A percentile compares a stretch with the other conserved stretches of the same genome.
phyloP scores from a whole-genome alignment of 23 red algal genomes.

The Agarophyton chilense region DNA sequence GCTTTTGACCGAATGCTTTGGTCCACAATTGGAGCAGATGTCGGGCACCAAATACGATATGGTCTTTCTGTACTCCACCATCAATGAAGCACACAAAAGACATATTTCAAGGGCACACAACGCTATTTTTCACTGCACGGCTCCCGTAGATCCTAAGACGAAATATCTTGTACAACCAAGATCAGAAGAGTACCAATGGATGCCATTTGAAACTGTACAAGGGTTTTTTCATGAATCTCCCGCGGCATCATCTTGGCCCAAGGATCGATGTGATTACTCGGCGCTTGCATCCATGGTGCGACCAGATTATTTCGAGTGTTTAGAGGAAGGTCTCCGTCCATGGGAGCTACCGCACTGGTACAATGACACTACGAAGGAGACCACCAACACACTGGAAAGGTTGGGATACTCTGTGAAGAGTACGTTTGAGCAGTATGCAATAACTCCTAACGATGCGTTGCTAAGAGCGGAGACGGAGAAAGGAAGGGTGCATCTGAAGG shows the following conservation, averaged over 20 bases:
- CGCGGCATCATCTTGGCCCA: no score
- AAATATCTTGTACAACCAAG: background rate
- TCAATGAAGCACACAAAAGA: background rate
- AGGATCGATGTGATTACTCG: no score
- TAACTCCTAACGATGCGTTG: background rate
- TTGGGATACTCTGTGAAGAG: background rate
- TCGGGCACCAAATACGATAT: background rate
- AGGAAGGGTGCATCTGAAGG: background rate
- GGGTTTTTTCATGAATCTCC: no score
- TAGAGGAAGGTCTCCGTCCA: background rate
- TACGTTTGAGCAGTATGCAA: background rate
- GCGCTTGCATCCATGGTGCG: no score
- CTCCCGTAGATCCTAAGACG: background rate
- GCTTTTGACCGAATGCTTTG: background rate
- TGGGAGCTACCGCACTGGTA: background rate
- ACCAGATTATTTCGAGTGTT: no score
- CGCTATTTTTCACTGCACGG: background rate
- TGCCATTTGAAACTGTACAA: background rate
- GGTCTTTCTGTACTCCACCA: conserved; percentile 1
- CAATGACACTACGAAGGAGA: background rate
- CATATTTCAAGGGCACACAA: background rate
- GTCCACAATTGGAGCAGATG: background rate
- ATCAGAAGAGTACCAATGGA: background rate
- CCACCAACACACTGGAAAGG: background rate
- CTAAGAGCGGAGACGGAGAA: background rate